Evolutionary conservation across 495 filamentous ascomycete genomes (phyloP).

Genomic region (Neurospora pannonica): DNA sequence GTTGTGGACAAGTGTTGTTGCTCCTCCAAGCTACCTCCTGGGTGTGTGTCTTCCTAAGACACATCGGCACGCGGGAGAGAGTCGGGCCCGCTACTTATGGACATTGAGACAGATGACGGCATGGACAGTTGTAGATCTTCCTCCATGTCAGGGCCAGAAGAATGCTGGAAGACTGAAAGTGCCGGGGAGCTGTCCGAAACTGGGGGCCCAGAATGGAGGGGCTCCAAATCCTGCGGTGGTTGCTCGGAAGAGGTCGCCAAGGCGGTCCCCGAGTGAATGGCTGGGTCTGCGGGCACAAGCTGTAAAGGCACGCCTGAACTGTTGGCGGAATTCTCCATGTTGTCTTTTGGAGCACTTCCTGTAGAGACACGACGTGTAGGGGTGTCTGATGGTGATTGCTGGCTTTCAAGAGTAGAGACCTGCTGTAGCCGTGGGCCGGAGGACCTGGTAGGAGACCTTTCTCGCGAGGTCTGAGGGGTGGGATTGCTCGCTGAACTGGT

Average conservation of each 20-base stretch:
- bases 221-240: neutral
- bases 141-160: neutral
- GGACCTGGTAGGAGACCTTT: neutral
- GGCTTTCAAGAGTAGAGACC: neutral
- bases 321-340: neutral
- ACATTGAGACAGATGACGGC: neutral
- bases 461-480: neutral
- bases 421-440: neutral
- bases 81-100: neutral
- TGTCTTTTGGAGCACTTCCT: neutral
- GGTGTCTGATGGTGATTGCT: neutral
- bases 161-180: neutral
- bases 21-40: neutral
- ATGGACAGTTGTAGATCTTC: neutral
- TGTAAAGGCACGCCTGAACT: neutral
- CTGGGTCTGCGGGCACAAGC: neutral
- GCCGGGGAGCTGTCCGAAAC: neutral
- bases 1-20: neutral
- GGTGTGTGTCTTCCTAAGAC: neutral
- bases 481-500: neutral
- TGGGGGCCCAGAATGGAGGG: neutral
- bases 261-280: neutral
- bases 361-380: neutral
- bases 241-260: neutral
- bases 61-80: neutral